Evolutionary conservation across 108 stramenopile genomes (phyloP).

Genomic region (Discostella stelligeroides): DNA sequence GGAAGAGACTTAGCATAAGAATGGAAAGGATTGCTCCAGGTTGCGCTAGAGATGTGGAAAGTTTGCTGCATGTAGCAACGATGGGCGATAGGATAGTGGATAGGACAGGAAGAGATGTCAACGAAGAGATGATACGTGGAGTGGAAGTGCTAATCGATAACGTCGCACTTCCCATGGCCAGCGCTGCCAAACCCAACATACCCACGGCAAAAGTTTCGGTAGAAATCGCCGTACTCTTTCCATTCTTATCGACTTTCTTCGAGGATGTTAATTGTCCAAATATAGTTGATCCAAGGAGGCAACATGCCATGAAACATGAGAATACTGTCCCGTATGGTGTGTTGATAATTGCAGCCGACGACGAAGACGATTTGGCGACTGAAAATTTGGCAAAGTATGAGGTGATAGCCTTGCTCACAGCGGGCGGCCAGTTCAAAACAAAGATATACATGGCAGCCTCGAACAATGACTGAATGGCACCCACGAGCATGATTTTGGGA

Average conservation of each 20-base stretch:
- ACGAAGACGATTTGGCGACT: conserved; percentile 11
- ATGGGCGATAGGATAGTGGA: conserved; percentile 42
- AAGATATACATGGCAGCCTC: conserved; percentile 98
- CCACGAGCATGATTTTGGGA: conserved; percentile 91
- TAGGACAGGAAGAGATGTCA: conserved; percentile 39
- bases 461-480: conserved; percentile 91
- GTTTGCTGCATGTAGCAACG: conserved; percentile 31
- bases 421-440: conserved; percentile 96
- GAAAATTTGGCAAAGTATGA: conserved; percentile 62
- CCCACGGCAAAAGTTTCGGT: conserved; percentile 77
- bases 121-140: conserved; percentile 12
- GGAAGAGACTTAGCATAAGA: conserved; percentile 76
- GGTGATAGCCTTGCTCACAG: conserved; percentile 68
- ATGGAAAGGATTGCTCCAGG: conserved; percentile 43
- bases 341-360: conserved; percentile 25
- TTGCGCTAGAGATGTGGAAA: conserved; percentile 35
- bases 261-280: conserved; percentile 73
- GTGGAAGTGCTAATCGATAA: conserved; percentile 35
- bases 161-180: conserved; percentile 86
- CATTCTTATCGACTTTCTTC: conserved; percentile 36
- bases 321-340: conserved; percentile 92
- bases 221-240: conserved; percentile 57
- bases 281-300: conserved; percentile 85
- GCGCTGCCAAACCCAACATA: conserved; percentile 78
- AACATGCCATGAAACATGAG: conserved; percentile 94